These are phyloP conservation scores for Haplosporangium gracile DNA, from an alignment of 192 early-diverging fungal species.

Conservation along the genomic window DNA sequence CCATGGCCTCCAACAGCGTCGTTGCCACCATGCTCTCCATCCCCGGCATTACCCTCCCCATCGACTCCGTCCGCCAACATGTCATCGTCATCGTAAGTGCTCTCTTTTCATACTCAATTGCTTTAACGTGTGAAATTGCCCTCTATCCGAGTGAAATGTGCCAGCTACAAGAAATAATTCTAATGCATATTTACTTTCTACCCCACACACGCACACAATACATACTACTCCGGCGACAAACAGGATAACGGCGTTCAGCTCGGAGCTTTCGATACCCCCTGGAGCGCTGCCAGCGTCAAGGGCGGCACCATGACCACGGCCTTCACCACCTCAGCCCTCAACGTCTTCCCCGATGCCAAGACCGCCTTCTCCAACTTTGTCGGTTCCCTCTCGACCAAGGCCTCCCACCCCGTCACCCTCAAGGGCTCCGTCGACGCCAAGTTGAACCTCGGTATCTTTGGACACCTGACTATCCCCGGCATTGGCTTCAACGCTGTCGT, in stretches of 20 bases:
- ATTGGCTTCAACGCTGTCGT: conserved; percentile 42
- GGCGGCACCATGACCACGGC: conserved; percentile 28
- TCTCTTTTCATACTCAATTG: not conserved
- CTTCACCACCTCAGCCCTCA: conserved; percentile 29
- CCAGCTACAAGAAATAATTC: not conserved
- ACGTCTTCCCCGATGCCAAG: conserved; percentile 34
- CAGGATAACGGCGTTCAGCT: conserved; percentile 43
- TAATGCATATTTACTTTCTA: not conserved
- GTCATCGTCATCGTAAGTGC: conserved; percentile 36
- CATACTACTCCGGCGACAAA: not conserved
- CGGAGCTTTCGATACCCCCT: conserved; percentile 35
- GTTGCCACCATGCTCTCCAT: conserved; percentile 55
- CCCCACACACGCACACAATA: not conserved
- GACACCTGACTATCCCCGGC: conserved; percentile 26
- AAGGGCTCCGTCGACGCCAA: conserved; percentile 47
- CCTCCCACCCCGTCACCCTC: conserved; percentile 22
- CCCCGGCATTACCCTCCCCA: conserved; percentile 47
- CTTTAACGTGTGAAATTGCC: not conserved
- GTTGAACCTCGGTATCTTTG: conserved; percentile 48
- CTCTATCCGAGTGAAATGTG: too few species aligned
- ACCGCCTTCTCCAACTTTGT: conserved; percentile 35
- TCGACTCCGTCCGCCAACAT: conserved; percentile 31
- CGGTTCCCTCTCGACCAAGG: conserved; percentile 16
- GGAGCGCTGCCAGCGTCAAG: conserved; percentile 28
- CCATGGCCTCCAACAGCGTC: conserved; percentile 56